Conservation (phyloP, 2,329 filamentous ascomycete species). For the Fusarium mexicanum region DNA sequence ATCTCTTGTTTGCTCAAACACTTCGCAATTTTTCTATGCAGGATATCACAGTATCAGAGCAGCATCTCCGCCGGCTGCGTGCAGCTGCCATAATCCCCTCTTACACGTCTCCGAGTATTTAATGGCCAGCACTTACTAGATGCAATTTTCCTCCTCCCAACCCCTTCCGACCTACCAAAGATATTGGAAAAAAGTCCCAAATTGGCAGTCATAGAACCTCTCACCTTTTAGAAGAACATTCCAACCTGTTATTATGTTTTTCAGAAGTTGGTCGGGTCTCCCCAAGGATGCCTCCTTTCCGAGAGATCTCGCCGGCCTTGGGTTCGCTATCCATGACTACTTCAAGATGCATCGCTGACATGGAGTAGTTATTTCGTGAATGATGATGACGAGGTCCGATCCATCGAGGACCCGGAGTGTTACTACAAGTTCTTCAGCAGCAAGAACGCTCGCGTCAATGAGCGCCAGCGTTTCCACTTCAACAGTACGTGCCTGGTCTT, state of each 20-base stretch:
- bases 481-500: constrained; percentile 65
- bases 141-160: background rate
- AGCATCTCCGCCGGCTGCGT: constrained; percentile 7
- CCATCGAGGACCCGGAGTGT: constrained; percentile 70
- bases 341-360: background rate
- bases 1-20: background rate
- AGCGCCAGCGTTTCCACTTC: constrained; percentile 77
- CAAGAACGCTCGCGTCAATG: constrained; percentile 80
- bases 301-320: constrained; percentile 73
- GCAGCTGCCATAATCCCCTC: constrained; percentile 10
- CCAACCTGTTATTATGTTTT: constrained; percentile 68
- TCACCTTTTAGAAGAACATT: background rate
- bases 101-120: background rate
- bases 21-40: background rate
- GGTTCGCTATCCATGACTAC: constrained; percentile 58
- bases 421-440: constrained; percentile 80
- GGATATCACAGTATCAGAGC: background rate
- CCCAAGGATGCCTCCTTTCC: constrained; percentile 76
- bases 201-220: background rate
- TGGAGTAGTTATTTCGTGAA: constrained; percentile 78
- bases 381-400: constrained; percentile 77
- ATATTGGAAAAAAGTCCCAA: background rate
- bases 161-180: background rate
- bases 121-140: background rate
- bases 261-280: constrained; percentile 72